phyloP scores from a whole-genome alignment of 2,329 filamentous ascomycete species.

The Curvularia hawaiiensis region DNA sequence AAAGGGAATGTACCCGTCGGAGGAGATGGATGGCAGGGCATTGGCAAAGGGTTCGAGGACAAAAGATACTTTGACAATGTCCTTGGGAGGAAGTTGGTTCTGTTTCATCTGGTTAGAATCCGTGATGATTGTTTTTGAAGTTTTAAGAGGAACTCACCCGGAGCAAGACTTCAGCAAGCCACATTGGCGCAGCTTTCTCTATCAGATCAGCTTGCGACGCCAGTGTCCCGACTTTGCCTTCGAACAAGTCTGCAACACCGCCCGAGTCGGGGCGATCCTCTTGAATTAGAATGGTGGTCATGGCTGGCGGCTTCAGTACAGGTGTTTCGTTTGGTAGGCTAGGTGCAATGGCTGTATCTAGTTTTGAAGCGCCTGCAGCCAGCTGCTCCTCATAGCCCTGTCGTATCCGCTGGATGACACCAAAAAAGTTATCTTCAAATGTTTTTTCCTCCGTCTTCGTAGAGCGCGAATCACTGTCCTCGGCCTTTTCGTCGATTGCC shows the following conservation, averaged over 20 bases:
- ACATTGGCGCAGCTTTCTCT: slow-evolving; percentile 85
- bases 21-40: slow-evolving; percentile 73
- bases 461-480: slow-evolving; percentile 64
- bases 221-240: slow-evolving; percentile 81
- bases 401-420: slow-evolving; percentile 73
- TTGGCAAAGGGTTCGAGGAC: slow-evolving; percentile 82
- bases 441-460: slow-evolving; percentile 70
- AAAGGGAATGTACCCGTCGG: slow-evolving; percentile 64
- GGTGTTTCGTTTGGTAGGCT: slow-evolving; percentile 76
- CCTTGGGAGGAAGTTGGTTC: slow-evolving; percentile 83
- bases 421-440: slow-evolving; percentile 75
- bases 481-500: slow-evolving; percentile 73
- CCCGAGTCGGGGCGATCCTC: slow-evolving; percentile 67
- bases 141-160: slow-evolving; percentile 53
- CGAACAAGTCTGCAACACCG: slow-evolving; percentile 81
- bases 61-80: slow-evolving; percentile 96
- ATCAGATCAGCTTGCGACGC: slow-evolving; percentile 80
- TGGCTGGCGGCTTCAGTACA: slow-evolving; percentile 71
- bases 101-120: slow-evolving; percentile 42
- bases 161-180: slow-evolving; percentile 88
- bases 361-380: slow-evolving; percentile 53
- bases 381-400: slow-evolving; percentile 74
- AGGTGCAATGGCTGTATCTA: slow-evolving; percentile 70
- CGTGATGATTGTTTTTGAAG: too few relatives aligned
- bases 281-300: slow-evolving; percentile 67